Conservation (phyloP, 352 stramenopile species). For the Phytophthora fragariaefolia region DNA sequence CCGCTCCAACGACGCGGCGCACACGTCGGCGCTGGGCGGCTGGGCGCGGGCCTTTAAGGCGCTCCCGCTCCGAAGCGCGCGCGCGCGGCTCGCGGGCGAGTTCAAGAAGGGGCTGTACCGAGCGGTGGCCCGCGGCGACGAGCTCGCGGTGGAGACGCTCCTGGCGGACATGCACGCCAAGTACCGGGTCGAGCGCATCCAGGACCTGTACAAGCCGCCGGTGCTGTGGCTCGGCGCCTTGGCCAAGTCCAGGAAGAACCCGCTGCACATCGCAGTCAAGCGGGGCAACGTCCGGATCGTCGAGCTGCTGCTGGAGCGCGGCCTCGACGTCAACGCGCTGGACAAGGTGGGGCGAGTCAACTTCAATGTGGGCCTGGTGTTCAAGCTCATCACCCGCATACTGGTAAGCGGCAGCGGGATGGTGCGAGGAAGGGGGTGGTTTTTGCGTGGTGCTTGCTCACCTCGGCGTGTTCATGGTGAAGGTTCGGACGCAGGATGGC, state of each 20-base stretch:
- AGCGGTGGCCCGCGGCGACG: constrained; percentile 58
- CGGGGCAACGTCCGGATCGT: constrained; percentile 64
- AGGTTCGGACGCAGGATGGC: constrained; percentile 72
- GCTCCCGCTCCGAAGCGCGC: constrained; percentile 37
- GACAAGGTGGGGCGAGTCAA: constrained; percentile 84
- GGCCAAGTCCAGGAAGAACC: constrained; percentile 74
- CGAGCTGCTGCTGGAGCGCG: constrained; percentile 57
- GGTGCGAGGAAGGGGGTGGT: no score
- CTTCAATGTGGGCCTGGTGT: constrained; percentile 78
- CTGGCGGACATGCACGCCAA: constrained; percentile 39
- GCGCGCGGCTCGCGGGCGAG: constrained; percentile 36
- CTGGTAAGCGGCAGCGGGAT: constrained; percentile 47
- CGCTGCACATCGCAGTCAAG: constrained; percentile 73
- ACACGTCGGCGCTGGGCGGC: constrained; percentile 64
- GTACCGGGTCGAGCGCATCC: constrained; percentile 45
- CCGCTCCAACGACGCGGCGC: constrained; percentile 63
- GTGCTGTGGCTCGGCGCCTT: constrained; percentile 73
- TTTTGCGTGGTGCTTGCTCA: no score
- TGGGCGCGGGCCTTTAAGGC: constrained; percentile 50
- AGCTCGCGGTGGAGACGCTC: constrained; percentile 48
- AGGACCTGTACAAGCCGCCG: constrained; percentile 54
- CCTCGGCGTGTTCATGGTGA: not conserved
- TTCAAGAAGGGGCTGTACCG: constrained; percentile 78
- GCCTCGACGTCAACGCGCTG: constrained; percentile 70
- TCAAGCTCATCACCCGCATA: constrained; percentile 71